These are phyloP conservation scores for Rubia peregrina DNA, from an alignment of 305 asterid species.

Conservation along the genomic window DNA sequence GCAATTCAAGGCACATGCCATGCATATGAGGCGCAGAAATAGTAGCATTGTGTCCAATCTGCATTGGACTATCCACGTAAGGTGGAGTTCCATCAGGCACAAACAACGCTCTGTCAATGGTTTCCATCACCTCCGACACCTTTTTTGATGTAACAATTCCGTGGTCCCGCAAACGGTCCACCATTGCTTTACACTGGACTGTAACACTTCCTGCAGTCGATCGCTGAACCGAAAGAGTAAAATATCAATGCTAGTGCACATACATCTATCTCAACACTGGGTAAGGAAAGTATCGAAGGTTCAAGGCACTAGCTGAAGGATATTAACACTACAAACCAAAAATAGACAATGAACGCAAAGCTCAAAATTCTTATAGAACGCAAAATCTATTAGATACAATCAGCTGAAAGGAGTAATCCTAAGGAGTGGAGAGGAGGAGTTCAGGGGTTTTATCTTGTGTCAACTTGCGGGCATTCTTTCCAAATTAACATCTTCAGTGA, in stretches of 20 bases:
- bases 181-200: constrained; percentile 54
- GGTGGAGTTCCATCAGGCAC: constrained; percentile 78
- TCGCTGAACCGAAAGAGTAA: constrained; percentile 52
- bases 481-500: background rate
- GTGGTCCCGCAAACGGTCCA: constrained; percentile 43
- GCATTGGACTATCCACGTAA: constrained; percentile 71
- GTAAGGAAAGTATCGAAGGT: constrained; percentile 2
- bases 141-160: constrained; percentile 55
- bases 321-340: background rate
- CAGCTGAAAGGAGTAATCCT: background rate
- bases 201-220: constrained; percentile 46
- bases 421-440: background rate
- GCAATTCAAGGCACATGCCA: constrained; percentile 84
- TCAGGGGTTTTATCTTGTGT: background rate
- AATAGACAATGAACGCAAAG: background rate
- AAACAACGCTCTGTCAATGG: constrained; percentile 78
- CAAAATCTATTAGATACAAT: background rate
- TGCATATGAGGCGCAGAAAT: constrained; percentile 99
- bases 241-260: constrained; percentile 28
- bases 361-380: background rate
- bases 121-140: constrained; percentile 80
- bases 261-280: constrained; percentile 33
- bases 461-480: background rate
- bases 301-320: background rate
- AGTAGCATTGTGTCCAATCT: constrained; percentile 83